These are phyloP conservation scores for Psilocybe sp. DNA, from an alignment of 768 basidiomycete species.

Conservation along the genomic window DNA sequence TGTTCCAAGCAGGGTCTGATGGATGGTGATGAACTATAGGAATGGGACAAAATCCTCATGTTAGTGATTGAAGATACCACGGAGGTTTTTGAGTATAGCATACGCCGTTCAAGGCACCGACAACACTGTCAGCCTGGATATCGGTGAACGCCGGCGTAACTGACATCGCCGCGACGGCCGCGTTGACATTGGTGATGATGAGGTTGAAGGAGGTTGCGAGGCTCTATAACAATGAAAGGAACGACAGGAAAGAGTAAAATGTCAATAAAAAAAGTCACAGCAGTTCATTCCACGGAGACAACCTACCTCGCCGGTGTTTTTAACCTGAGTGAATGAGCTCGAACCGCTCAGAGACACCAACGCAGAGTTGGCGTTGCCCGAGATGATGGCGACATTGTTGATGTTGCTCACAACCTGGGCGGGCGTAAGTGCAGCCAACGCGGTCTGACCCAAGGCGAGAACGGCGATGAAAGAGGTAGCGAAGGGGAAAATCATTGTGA, in stretches of 20 bases:
- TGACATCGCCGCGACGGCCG: neutral
- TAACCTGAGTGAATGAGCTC: neutral
- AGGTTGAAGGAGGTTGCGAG: neutral
- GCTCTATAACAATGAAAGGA: neutral
- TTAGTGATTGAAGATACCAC: neutral
- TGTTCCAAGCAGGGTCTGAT: conserved; percentile 9
- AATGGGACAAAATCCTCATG: neutral
- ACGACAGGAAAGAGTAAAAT: no score
- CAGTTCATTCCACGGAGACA: no score
- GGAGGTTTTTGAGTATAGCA: neutral
- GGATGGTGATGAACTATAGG: conserved; percentile 8
- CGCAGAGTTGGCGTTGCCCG: neutral
- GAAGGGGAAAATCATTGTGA: no score
- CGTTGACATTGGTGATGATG: neutral
- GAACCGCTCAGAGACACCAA: neutral
- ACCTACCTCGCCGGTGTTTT: neutral
- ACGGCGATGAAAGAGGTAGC: no score
- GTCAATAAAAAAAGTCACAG: no score
- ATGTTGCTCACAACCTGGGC: conserved; percentile 5
- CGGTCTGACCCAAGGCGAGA: neutral
- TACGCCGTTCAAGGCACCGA: neutral
- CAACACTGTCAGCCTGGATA: neutral
- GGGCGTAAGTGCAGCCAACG: conserved; percentile 7
- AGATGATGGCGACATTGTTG: neutral
- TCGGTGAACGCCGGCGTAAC: conserved; percentile 1